Percentiles rank a stretch among this genome's conserved stretches.
Conservation (phyloP, 306 rosid genomes). For the Carpinus viminea region DNA sequence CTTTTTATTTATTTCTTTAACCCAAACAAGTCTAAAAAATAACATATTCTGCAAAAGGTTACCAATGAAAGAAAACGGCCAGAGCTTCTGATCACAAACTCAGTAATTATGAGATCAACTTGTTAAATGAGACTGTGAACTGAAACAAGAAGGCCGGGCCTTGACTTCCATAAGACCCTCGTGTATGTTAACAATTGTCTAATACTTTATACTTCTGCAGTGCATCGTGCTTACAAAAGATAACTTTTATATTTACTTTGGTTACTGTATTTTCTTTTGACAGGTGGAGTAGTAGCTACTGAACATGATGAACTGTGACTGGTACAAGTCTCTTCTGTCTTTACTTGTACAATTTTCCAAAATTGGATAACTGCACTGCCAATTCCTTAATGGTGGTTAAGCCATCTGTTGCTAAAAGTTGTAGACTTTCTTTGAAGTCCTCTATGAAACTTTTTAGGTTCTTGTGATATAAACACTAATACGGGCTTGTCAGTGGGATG, state of each 20-base stretch:
- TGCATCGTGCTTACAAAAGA: constrained; percentile 7
- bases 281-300: constrained; percentile 41
- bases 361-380: not conserved
- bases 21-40: not conserved
- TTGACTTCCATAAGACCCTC: not conserved
- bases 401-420: not conserved
- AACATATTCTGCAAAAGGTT: not conserved
- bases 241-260: constrained; percentile 8
- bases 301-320: constrained; percentile 78
- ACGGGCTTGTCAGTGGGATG: not conserved
- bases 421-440: not conserved
- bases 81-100: not conserved
- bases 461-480: not conserved
- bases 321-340: constrained; percentile 15
- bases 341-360: not conserved
- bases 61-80: constrained; percentile 8
- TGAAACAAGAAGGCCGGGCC: not conserved
- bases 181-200: not conserved
- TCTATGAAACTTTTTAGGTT: not conserved
- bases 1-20: not conserved
- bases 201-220: constrained; percentile 10
- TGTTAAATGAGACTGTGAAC: constrained; percentile 2
- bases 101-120: constrained; percentile 14
- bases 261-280: constrained; percentile 32
- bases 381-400: not conserved